These are phyloP conservation scores for Tetrapisispora fleetii DNA, from an alignment of 805 yeast genomes.

Conservation along the genomic window DNA sequence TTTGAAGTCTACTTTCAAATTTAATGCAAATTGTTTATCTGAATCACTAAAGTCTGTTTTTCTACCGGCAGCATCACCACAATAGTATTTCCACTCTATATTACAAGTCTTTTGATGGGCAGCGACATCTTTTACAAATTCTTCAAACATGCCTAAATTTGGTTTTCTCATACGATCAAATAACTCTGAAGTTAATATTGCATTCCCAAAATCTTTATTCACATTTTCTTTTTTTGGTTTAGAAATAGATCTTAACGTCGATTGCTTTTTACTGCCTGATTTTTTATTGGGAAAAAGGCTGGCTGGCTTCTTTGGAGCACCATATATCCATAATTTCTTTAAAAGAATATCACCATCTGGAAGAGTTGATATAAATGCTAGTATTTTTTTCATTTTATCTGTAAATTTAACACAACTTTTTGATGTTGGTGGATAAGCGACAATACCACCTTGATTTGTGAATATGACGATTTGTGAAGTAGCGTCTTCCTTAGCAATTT, in stretches of 20 bases:
- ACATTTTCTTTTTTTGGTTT: background rate
- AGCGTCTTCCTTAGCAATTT: constrained; percentile 10
- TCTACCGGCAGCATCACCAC: constrained; percentile 98
- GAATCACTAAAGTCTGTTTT: constrained; percentile 67
- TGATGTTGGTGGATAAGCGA: constrained; percentile 22
- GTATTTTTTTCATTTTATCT: constrained; percentile 33
- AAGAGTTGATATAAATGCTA: constrained; percentile 22
- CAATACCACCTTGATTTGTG: constrained; percentile 71
- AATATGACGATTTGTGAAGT: constrained; percentile 51
- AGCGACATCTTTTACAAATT: constrained; percentile 34
- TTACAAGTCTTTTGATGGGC: background rate
- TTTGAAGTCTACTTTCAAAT: constrained; percentile 42
- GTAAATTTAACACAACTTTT: constrained; percentile 33
- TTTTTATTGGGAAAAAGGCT: background rate
- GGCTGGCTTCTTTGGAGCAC: constrained; percentile 50
- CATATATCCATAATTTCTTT: constrained; percentile 41
- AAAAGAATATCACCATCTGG: constrained; percentile 20
- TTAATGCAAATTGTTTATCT: constrained; percentile 61
- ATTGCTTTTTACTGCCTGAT: background rate
- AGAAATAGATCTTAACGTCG: background rate
- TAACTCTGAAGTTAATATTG: background rate
- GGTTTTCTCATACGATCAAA: constrained; percentile 58
- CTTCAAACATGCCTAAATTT: constrained; percentile 62
- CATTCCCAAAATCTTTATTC: background rate
- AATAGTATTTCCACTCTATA: constrained; percentile 33